A percentile compares a stretch with the other conserved stretches of the same genome.
Evolutionary conservation across 2,329 filamentous ascomycete genomes (phyloP).

Genomic region (Lithohypha guttulata): DNA sequence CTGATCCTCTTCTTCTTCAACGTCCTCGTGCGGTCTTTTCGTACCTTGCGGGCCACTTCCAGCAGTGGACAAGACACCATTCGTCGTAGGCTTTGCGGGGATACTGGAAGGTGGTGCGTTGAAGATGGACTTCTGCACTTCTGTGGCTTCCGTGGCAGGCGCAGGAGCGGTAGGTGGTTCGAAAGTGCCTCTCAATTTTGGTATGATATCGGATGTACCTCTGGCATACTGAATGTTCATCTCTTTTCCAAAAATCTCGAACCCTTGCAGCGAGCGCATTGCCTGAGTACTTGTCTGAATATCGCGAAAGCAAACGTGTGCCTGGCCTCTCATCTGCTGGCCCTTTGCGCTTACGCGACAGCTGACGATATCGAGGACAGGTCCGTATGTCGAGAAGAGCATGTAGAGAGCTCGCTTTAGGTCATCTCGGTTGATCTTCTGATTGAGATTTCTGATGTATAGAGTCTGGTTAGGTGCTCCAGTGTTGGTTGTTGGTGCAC

Average conservation of each 20-base stretch:
- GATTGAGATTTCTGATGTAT: constrained; percentile 79
- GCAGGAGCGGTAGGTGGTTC: constrained; percentile 50
- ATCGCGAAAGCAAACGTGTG: constrained; percentile 84
- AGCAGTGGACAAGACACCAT: constrained; percentile 36
- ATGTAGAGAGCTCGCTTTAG: constrained; percentile 80
- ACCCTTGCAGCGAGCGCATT: constrained; percentile 77
- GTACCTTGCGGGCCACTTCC: constrained; percentile 44
- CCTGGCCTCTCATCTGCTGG: constrained; percentile 87
- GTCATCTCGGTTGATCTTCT: constrained; percentile 83
- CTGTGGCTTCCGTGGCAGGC: constrained; percentile 61
- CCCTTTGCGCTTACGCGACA: constrained; percentile 52
- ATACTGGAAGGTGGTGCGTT: constrained; percentile 44
- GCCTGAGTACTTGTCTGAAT: constrained; percentile 86
- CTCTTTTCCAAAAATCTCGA: constrained; percentile 71
- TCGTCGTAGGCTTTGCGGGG: constrained; percentile 41
- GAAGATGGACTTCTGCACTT: constrained; percentile 71
- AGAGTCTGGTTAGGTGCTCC: constrained; percentile 71
- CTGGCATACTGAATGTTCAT: constrained; percentile 85
- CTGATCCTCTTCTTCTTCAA: constrained; percentile 48
- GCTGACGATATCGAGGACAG: constrained; percentile 82
- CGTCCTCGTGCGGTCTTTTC: constrained; percentile 63
- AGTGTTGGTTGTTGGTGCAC: constrained; percentile 25
- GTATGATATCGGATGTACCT: constrained; percentile 74
- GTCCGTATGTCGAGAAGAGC: constrained; percentile 86
- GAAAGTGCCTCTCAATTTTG: constrained; percentile 87